A percentile compares a stretch with the other conserved stretches of the same genome.
Conservation (phyloP, 495 filamentous ascomycete species). For the Schizothecium vesticola region DNA sequence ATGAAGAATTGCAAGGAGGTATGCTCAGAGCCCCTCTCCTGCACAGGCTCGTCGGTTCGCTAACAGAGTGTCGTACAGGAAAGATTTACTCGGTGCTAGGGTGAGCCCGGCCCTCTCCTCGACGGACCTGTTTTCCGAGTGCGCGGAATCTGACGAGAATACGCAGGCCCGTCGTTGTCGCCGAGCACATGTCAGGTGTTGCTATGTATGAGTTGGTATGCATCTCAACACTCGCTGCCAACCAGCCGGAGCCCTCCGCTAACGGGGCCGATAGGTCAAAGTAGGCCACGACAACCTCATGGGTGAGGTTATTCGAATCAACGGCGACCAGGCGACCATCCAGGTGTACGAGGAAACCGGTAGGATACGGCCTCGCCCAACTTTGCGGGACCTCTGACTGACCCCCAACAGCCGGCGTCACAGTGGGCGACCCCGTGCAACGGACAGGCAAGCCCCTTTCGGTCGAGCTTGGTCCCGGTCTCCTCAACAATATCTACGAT, state of each 20-base stretch:
- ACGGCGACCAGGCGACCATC: slow-evolving; percentile 88
- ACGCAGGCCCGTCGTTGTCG: slow-evolving; percentile 84
- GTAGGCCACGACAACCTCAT: slow-evolving; percentile 87
- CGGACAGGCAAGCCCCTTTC: slow-evolving; percentile 92
- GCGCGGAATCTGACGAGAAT: slow-evolving; percentile 20
- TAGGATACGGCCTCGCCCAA: slow-evolving; percentile 35
- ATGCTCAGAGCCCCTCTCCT: slow-evolving; percentile 8
- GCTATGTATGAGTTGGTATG: slow-evolving; percentile 95
- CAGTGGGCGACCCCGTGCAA: slow-evolving; percentile 86
- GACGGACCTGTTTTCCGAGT: neutral
- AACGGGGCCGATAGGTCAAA: slow-evolving; percentile 51
- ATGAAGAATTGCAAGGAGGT: slow-evolving; percentile 37
- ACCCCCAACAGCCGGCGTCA: slow-evolving; percentile 69
- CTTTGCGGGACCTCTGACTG: slow-evolving; percentile 4
- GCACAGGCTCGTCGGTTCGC: slow-evolving; percentile 9
- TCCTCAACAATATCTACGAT: slow-evolving; percentile 99
- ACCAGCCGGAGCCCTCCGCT: slow-evolving; percentile 23
- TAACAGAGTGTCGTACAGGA: slow-evolving; percentile 41
- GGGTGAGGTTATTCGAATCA: slow-evolving; percentile 97
- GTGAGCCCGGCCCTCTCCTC: slow-evolving; percentile 39
- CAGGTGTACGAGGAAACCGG: slow-evolving; percentile 99
- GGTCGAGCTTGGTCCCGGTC: slow-evolving; percentile 91
- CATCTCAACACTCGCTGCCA: neutral
- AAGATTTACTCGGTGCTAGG: slow-evolving; percentile 79
- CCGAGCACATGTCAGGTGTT: slow-evolving; percentile 97